These are phyloP conservation scores for Alternaria gansuensis DNA, from an alignment of 2,329 filamentous ascomycete species.

Conservation along the genomic window DNA sequence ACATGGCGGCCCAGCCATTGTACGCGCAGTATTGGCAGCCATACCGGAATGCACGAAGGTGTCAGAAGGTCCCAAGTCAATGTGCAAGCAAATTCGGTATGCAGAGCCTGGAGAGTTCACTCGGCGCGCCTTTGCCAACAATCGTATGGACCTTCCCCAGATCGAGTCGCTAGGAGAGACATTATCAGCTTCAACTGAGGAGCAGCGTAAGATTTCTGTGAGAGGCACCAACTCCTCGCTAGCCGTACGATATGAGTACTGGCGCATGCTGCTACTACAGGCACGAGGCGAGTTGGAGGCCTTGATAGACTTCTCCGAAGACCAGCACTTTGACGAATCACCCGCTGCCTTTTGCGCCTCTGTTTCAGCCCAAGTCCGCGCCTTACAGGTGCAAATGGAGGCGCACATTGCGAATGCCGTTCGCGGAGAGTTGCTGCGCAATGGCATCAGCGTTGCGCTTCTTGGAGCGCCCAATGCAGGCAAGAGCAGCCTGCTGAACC, in stretches of 20 bases:
- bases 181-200: constrained; percentile 78
- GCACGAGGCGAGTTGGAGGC: constrained; percentile 93
- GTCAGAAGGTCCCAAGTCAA: constrained; percentile 12
- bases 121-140: constrained; percentile 86
- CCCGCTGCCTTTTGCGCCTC: constrained; percentile 74
- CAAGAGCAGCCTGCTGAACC: constrained; percentile 93
- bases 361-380: constrained; percentile 70
- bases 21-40: constrained; percentile 83
- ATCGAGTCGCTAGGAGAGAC: constrained; percentile 72
- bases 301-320: constrained; percentile 95
- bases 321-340: constrained; percentile 95
- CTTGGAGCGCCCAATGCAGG: constrained; percentile 93
- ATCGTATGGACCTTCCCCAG: constrained; percentile 85
- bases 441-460: constrained; percentile 85
- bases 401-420: constrained; percentile 79
- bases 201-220: constrained; percentile 87
- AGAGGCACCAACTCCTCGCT: constrained; percentile 76
- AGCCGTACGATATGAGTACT: constrained; percentile 79
- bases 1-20: constrained; percentile 89
- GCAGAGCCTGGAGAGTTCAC: constrained; percentile 97
- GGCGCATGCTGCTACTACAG: constrained; percentile 78
- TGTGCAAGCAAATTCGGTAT: constrained; percentile 69
- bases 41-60: constrained; percentile 65
- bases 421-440: constrained; percentile 81
- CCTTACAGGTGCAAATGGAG: constrained; percentile 69